These are phyloP conservation scores for Xylariaceae sp. DNA, from an alignment of 2,329 filamentous ascomycete genomes.

Conservation along the genomic window DNA sequence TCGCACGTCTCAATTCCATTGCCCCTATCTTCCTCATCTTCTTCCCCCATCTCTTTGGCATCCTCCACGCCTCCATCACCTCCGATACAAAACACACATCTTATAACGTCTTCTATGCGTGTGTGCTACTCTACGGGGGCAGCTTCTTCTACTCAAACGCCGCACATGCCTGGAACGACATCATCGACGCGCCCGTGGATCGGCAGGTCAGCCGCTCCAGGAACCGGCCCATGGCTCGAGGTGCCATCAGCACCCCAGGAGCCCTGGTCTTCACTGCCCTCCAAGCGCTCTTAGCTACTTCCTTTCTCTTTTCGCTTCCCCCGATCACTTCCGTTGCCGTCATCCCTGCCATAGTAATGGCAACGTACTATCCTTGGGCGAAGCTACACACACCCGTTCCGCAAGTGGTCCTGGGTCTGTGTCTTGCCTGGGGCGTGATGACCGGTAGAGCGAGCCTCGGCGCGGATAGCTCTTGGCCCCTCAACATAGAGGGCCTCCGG, in stretches of 20 bases:
- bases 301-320: slow-evolving; percentile 19
- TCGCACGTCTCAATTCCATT: slow-evolving; percentile 28
- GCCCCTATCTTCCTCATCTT: slow-evolving; percentile 28
- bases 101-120: slow-evolving; percentile 12
- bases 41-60: slow-evolving; percentile 30
- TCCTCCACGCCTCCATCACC: slow-evolving; percentile 22
- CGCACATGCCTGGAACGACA: slow-evolving; percentile 32
- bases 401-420: slow-evolving; percentile 31
- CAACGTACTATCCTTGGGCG: slow-evolving; percentile 30
- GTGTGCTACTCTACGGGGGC: slow-evolving; percentile 17
- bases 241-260: slow-evolving; percentile 23
- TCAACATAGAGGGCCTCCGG: slow-evolving; percentile 11
- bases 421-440: slow-evolving; percentile 27
- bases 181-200: slow-evolving; percentile 31
- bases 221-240: slow-evolving; percentile 30
- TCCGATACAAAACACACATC: slow-evolving; percentile 4
- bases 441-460: slow-evolving; percentile 27
- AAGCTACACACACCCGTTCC: slow-evolving; percentile 32
- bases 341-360: slow-evolving; percentile 24
- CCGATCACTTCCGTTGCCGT: slow-evolving; percentile 18
- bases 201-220: slow-evolving; percentile 24
- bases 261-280: slow-evolving; percentile 27
- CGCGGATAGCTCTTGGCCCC: slow-evolving; percentile 22
- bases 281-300: slow-evolving; percentile 21
- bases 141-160: slow-evolving; percentile 30